Evolutionary conservation across 129 eudicot genomes (phyloP), one percentile per base, ranked within the genome.

Genomic region (Arctium minus): DNA sequence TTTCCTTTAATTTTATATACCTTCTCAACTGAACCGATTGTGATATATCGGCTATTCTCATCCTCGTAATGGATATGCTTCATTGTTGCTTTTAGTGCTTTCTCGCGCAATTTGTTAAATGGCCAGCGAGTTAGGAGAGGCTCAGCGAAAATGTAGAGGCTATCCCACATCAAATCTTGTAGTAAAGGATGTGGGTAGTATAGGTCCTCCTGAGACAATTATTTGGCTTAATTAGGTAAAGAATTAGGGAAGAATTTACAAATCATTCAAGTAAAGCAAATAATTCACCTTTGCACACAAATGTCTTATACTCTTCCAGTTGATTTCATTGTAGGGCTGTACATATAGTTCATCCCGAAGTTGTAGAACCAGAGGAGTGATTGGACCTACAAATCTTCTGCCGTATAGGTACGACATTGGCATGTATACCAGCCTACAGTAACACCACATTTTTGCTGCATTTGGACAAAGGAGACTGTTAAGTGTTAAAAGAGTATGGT

Each of bases 401-500:
- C 93, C 93, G 22, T 89, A 89, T 56, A 89, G 46, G 62, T 90
- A 90, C 1, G 93, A 90, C 93, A 87, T 87, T 0, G 93, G 91
- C 93, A 90, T 90, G 88, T 90, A 87, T 27, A 90, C 93, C 88
- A 90, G 67, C 56, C 93, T 70, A 64, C 97, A 89, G 78, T 86
- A 88, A 79, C 93, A 92, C 97, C 91, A 92, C 91, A 89, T 88
- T 88, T 89, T 89, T 39, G 88, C 97, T 92, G 90, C 87, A 91
- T 76, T 36, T 37, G 18, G 48, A 74, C 12, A 2, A 70, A 79
- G 8, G 53, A 80, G 5, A 15, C 35, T 38, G 32, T 39, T 76
- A 33, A 27, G 75, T 48, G n/a, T 36, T 42, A 42, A 33, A 42
- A 56, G 17, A 71, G 38, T 10, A 17, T 1, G n/a, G 15, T 9